A percentile compares a stretch with the other conserved stretches of the same genome.
These are phyloP conservation scores for Entoloma clypeatum DNA, from an alignment of 1,284 basidiomycete species.

Conservation along the genomic window DNA sequence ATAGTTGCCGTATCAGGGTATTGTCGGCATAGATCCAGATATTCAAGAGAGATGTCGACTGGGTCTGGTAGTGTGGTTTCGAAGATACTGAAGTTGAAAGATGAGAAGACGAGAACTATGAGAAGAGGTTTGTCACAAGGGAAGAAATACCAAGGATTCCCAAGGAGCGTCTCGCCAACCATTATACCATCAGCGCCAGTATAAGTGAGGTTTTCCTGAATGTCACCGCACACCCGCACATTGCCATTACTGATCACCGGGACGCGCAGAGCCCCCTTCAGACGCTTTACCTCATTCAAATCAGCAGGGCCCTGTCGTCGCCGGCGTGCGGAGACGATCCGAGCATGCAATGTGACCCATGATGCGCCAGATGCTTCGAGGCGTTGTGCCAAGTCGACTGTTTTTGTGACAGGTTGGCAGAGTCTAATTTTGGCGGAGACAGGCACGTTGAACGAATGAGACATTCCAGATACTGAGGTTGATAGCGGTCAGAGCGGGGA, in stretches of 20 bases:
- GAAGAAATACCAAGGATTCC: constrained; percentile 56
- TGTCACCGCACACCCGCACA: constrained; percentile 56
- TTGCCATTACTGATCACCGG: constrained; percentile 77
- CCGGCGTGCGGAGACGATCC: constrained; percentile 62
- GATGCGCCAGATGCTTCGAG: constrained; percentile 60
- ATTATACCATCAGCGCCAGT: constrained; percentile 74
- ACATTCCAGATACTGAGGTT: constrained; percentile 53
- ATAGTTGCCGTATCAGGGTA: constrained; percentile 47
- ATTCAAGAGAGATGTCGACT: constrained; percentile 58
- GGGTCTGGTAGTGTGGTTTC: constrained; percentile 51
- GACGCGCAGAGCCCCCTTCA: constrained; percentile 48
- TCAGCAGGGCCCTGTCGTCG: constrained; percentile 68
- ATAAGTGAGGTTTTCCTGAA: constrained; percentile 46
- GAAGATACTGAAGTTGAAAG: constrained; percentile 44
- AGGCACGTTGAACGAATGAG: constrained; percentile 54
- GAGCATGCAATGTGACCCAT: constrained; percentile 69
- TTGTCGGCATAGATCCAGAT: constrained; percentile 50
- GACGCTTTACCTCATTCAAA: constrained; percentile 50
- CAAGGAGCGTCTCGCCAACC: constrained; percentile 71
- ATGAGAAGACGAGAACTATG: constrained; percentile 9
- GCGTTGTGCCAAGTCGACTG: constrained; percentile 50
- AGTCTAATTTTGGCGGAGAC: constrained; percentile 63
- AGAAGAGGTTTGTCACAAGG: not conserved
- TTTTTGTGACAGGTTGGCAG: constrained; percentile 52
- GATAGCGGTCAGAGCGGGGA: not conserved